These are phyloP conservation scores for Pseudotulostoma volvatum DNA, from an alignment of 495 filamentous ascomycete genomes.

Conservation along the genomic window DNA sequence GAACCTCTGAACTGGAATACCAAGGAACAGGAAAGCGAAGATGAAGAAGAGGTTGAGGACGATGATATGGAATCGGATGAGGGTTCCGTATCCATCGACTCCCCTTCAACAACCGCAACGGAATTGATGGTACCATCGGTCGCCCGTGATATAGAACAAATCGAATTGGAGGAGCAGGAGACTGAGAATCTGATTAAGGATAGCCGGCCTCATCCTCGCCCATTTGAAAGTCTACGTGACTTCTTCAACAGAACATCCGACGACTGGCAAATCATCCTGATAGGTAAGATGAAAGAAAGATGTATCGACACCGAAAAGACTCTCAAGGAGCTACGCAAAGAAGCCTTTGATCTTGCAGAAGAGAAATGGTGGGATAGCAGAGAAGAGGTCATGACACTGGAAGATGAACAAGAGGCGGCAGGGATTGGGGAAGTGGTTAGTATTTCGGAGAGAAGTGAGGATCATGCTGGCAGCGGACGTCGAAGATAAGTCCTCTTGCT, in stretches of 20 bases:
- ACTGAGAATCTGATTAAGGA: conserved; percentile 29
- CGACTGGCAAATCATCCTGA: conserved; percentile 74
- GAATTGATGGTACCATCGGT: conserved; percentile 23
- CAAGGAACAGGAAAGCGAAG: conserved; percentile 48
- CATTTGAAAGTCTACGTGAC: conserved; percentile 81
- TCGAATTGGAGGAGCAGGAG: conserved; percentile 40
- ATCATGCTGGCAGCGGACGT: conserved; percentile 39
- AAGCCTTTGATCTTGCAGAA: conserved; percentile 76
- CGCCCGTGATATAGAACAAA: conserved; percentile 45
- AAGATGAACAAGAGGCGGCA: conserved; percentile 91
- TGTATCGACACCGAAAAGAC: conserved; percentile 37
- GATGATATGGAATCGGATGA: conserved; percentile 45
- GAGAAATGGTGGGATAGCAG: conserved; percentile 98
- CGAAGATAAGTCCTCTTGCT: too few relatives aligned
- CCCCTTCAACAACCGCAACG: conserved; percentile 19
- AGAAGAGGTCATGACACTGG: conserved; percentile 81
- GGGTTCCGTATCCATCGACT: conserved; percentile 27
- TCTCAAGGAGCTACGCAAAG: conserved; percentile 81
- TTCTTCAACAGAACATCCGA: conserved; percentile 81
- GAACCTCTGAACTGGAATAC: conserved; percentile 80
- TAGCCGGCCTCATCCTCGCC: conserved; percentile 41
- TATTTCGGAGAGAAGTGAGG: conserved; percentile 50
- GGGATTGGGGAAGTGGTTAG: conserved; percentile 92
- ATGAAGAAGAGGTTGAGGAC: conserved; percentile 47
- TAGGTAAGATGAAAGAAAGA: conserved; percentile 48